phyloP scores from a whole-genome alignment of 2,329 filamentous ascomycete species.

The Xylaria sp. region DNA sequence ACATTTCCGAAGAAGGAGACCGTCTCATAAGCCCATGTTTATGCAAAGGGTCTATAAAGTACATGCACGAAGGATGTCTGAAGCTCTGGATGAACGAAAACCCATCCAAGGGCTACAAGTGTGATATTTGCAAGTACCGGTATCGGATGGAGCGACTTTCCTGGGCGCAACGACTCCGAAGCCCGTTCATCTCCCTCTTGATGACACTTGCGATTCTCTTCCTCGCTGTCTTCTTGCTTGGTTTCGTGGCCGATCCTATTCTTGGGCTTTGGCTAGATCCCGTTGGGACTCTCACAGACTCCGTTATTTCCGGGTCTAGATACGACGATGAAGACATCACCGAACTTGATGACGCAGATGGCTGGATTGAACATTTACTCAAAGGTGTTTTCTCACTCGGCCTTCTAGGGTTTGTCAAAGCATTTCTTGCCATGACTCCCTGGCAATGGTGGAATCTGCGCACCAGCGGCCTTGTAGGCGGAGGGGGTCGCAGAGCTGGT shows the following conservation, averaged over 20 bases:
- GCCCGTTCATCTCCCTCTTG: slow-evolving; percentile 58
- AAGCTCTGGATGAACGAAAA: slow-evolving; percentile 71
- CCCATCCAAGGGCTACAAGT: slow-evolving; percentile 79
- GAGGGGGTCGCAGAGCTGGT: slow-evolving; percentile 49
- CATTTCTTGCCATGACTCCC: slow-evolving; percentile 66
- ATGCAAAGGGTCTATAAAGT: slow-evolving; percentile 89
- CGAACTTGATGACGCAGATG: slow-evolving; percentile 45
- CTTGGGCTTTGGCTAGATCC: slow-evolving; percentile 85
- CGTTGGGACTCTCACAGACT: slow-evolving; percentile 52
- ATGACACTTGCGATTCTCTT: slow-evolving; percentile 70
- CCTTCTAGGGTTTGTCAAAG: slow-evolving; percentile 77
- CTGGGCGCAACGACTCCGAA: slow-evolving; percentile 66
- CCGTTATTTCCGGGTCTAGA: slow-evolving; percentile 41
- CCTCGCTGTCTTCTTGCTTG: slow-evolving; percentile 70
- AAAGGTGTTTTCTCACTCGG: slow-evolving; percentile 91
- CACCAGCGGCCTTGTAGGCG: slow-evolving; percentile 50
- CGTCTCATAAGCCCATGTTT: slow-evolving; percentile 81
- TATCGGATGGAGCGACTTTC: slow-evolving; percentile 74
- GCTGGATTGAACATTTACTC: slow-evolving; percentile 77
- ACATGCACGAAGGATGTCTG: slow-evolving; percentile 89
- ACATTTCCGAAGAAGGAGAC: slow-evolving; percentile 27
- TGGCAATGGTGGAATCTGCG: slow-evolving; percentile 75
- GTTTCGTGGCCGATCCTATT: slow-evolving; percentile 89
- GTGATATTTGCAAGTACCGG: slow-evolving; percentile 78
- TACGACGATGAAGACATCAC: slow-evolving; percentile 39